Evolutionary conservation across 2,329 filamentous ascomycete species (phyloP).

Genomic region (Stachybotrys chlorohalonatus): DNA sequence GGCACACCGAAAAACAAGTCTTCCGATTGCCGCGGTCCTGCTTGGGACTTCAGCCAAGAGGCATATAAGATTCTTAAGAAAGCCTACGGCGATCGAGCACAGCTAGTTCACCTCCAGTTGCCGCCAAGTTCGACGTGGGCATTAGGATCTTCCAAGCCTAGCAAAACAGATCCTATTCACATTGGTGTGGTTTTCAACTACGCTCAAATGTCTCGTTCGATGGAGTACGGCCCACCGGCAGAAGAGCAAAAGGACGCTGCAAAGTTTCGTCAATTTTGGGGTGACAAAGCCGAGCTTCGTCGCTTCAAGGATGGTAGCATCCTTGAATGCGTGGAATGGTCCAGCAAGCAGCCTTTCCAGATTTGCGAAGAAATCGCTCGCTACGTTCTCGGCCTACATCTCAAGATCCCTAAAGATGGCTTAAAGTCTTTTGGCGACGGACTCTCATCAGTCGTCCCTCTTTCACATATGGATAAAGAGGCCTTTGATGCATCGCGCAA

Average conservation of each 20-base stretch:
- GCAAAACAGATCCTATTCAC: slow-evolving; percentile 31
- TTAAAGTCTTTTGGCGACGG: slow-evolving; percentile 41
- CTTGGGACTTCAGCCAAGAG: slow-evolving; percentile 40
- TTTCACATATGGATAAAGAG: slow-evolving; percentile 38
- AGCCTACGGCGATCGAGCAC: slow-evolving; percentile 68
- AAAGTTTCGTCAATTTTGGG: slow-evolving; percentile 87
- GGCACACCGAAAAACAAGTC: slow-evolving; percentile 13
- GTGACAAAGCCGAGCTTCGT: slow-evolving; percentile 81
- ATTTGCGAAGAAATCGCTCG: slow-evolving; percentile 73
- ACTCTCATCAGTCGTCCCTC: slow-evolving; percentile 37
- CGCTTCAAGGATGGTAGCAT: slow-evolving; percentile 95
- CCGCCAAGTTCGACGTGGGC: slow-evolving; percentile 21
- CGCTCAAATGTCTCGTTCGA: slow-evolving; percentile 60
- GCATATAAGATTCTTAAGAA: slow-evolving; percentile 57
- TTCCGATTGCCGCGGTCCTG: slow-evolving; percentile 31
- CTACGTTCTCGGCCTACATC: slow-evolving; percentile 62
- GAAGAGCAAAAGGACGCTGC: slow-evolving; percentile 78
- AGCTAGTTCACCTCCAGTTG: slow-evolving; percentile 52
- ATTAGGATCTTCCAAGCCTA: slow-evolving; percentile 11
- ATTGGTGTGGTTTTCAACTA: slow-evolving; percentile 67
- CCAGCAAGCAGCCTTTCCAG: slow-evolving; percentile 48
- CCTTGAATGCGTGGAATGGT: slow-evolving; percentile 85
- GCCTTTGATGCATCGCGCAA: slow-evolving; percentile 61
- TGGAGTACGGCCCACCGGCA: slow-evolving; percentile 81
- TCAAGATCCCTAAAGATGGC: slow-evolving; percentile 49